Evolutionary conservation across 177 flowering plant species (phyloP).

Genomic region (Vitis hybrid): DNA sequence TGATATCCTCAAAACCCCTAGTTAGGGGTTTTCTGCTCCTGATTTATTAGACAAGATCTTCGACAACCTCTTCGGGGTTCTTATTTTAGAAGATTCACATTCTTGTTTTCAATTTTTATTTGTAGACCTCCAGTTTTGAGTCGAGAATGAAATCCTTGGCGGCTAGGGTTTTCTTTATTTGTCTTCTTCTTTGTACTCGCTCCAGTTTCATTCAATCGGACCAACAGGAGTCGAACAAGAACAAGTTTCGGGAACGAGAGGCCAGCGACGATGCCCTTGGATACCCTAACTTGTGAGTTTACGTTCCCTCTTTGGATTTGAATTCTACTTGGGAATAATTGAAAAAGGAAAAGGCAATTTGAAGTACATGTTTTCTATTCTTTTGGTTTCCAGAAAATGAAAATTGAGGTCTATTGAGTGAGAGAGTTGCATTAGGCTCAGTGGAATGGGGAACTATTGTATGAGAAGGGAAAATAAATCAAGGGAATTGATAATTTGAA

Average conservation of each 20-base stretch:
- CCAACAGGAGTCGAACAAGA: conserved; percentile 26
- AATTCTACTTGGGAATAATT: background rate
- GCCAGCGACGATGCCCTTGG: conserved; percentile 79
- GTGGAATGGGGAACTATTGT: no score
- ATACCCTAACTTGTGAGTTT: conserved; percentile 66
- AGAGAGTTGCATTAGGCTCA: no score
- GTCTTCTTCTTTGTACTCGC: conserved; percentile 18
- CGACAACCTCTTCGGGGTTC: background rate
- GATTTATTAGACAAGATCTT: background rate
- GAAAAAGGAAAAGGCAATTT: no score
- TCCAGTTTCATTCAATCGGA: conserved; percentile 23
- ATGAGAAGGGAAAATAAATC: no score
- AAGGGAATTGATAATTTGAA: no score
- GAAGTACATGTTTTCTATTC: no score
- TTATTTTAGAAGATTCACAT: background rate
- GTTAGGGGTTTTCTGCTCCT: no score
- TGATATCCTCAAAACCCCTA: no score
- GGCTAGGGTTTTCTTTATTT: conserved; percentile 24
- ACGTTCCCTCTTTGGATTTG: background rate
- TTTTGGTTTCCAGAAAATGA: no score
- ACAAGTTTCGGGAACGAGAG: conserved; percentile 77
- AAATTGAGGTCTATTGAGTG: no score
- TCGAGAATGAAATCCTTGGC: conserved; percentile 26
- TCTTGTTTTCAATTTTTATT: no score
- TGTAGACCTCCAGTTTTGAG: background rate